Conservation (phyloP, 2,329 filamentous ascomycete genomes). For the Nothophoma quercina region DNA sequence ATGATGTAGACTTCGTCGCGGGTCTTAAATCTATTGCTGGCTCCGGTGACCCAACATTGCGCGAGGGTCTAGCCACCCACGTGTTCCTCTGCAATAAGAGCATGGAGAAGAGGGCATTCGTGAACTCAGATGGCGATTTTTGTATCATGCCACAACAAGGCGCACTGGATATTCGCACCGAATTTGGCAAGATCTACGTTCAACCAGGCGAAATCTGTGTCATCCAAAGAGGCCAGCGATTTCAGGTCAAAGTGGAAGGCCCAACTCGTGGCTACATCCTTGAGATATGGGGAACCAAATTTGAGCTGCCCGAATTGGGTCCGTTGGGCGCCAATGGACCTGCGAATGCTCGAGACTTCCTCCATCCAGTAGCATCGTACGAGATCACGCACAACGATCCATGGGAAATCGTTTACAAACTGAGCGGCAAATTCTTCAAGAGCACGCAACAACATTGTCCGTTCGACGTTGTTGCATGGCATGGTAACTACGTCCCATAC, state of each 20-base stretch:
- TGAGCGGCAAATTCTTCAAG: constrained; percentile 71
- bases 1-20: constrained; percentile 30
- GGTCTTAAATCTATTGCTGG: constrained; percentile 50
- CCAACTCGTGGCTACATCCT: constrained; percentile 76
- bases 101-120: constrained; percentile 55
- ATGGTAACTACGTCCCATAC: constrained; percentile 77
- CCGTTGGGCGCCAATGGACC: constrained; percentile 51
- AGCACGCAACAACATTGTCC: constrained; percentile 74
- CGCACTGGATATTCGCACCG: constrained; percentile 76
- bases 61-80: constrained; percentile 47
- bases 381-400: constrained; percentile 55
- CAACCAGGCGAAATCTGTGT: constrained; percentile 80
- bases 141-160: constrained; percentile 79
- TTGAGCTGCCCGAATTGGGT: constrained; percentile 50
- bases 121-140: constrained; percentile 74
- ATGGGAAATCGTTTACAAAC: constrained; percentile 56
- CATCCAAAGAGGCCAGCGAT: constrained; percentile 76
- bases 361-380: constrained; percentile 74
- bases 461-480: constrained; percentile 82
- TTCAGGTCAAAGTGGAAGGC: constrained; percentile 71
- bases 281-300: constrained; percentile 51
- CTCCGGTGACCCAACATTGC: constrained; percentile 48
- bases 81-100: constrained; percentile 46
- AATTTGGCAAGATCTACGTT: constrained; percentile 77
- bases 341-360: constrained; percentile 67